Base-by-base conservation (phyloP, 139 green algal genomes). In the Coelastrella sp. region DNA sequence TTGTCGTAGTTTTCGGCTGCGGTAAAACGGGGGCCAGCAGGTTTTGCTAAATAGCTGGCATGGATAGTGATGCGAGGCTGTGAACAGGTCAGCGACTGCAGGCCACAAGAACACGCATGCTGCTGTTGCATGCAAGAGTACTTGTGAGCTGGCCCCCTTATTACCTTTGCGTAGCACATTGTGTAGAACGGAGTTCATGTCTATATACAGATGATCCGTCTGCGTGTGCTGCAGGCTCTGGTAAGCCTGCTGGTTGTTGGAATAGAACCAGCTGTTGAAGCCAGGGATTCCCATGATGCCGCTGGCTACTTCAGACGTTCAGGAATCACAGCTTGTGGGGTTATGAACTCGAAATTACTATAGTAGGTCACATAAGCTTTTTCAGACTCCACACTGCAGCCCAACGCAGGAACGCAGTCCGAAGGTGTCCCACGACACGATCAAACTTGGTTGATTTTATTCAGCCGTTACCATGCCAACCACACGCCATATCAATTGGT, bases 121-220 rank as follows among this genome's bases (percentile, higher is more conserved):
- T 47, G 32, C 32, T 47, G 32, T 47, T 1, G 32, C 32, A 47
- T 47, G 32, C 32, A 47, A 47, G 32, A 47, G 32, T 47, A 47
- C 32, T 47, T 47, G 32, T 47, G 32, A 47, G 61, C 61, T 71
- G 61, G 61, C 61, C 11, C 10, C 61, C 32, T 47, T 47, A 47
- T 7, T 60, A 97, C 95, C 94, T 92, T 92, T 92, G 3, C 96
- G 87, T 80, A 97, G 89, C 2, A 95, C 94, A 14, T 88, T 92
- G 81, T 98, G 96, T 54, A 98, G 89, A 0, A 97, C 92, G 19
- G 81, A 93, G 85, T 96, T 95, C 83, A 98, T 91, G 83, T 98
- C 96, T 7, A 98, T 93, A 79, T 98, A 98, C 13, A 98, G 75
- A 22, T 98, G 94, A 86, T 98, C 96, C 7, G 95, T 75, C 5